These are phyloP conservation scores for Maudiozyma serrabonitensis DNA, from an alignment of 805 yeast genomes.

Conservation along the genomic window DNA sequence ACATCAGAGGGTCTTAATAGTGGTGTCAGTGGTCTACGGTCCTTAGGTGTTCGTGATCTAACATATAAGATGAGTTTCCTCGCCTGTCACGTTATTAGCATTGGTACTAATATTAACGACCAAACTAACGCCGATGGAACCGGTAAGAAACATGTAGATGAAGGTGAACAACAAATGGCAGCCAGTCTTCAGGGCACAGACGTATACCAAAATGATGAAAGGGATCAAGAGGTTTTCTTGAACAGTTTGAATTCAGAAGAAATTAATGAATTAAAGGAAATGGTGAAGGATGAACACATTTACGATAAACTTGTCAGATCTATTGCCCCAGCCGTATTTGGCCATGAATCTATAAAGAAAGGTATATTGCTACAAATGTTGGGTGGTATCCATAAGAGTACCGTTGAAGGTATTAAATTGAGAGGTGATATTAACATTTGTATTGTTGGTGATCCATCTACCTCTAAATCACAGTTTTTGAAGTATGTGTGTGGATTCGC, in stretches of 20 bases:
- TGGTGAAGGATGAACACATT: conserved; percentile 83
- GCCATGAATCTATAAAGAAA: conserved; percentile 89
- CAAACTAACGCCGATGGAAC: not conserved
- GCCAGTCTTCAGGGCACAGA: conserved; percentile 20
- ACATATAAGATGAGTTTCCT: conserved; percentile 86
- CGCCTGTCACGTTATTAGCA: conserved; percentile 81
- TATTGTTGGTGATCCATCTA: conserved; percentile 95
- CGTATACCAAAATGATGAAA: conserved; percentile 38
- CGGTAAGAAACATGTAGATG: conserved; percentile 3
- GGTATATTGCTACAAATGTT: conserved; percentile 80
- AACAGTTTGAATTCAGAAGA: conserved; percentile 73
- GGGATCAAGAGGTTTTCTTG: conserved; percentile 73
- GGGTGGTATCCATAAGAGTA: conserved; percentile 92
- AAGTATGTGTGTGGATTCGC: conserved; percentile 87
- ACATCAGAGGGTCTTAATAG: conserved; percentile 58
- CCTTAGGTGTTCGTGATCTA: conserved; percentile 89
- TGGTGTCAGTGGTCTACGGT: conserved; percentile 80
- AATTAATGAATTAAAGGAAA: conserved; percentile 70
- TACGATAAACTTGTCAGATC: conserved; percentile 79
- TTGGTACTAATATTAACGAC: conserved; percentile 27
- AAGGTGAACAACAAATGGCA: conserved; percentile 17
- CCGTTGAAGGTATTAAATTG: conserved; percentile 86
- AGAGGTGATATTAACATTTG: conserved; percentile 97
- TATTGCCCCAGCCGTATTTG: conserved; percentile 92
- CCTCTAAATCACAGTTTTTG: conserved; percentile 90